A percentile compares a stretch with the other conserved stretches of the same genome.
Conservation (phyloP, 495 filamentous ascomycete species). For the Penicillium cataractarum region DNA sequence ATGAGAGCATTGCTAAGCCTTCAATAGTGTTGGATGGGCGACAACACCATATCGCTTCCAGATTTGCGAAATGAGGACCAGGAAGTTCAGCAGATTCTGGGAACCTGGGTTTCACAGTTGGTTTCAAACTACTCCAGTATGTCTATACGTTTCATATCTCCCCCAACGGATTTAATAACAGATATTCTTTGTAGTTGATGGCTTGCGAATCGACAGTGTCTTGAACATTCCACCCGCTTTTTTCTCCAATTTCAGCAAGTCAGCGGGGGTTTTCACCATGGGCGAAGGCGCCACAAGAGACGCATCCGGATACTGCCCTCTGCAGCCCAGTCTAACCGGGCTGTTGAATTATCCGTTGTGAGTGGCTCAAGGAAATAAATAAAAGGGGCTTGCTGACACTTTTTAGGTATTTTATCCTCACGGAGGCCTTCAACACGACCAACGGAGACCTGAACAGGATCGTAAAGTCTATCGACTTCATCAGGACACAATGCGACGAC, state of each 20-base stretch:
- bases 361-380: slow-evolving; percentile 35
- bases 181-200: slow-evolving; percentile 54
- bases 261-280: slow-evolving; percentile 64
- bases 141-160: slow-evolving; percentile 7
- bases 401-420: slow-evolving; percentile 60
- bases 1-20: slow-evolving; percentile 17
- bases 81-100: slow-evolving; percentile 53
- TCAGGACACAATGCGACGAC: slow-evolving; percentile 54
- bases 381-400: slow-evolving; percentile 60
- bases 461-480: slow-evolving; percentile 45
- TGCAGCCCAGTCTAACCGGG: slow-evolving; percentile 56
- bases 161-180: slow-evolving; percentile 10
- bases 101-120: slow-evolving; percentile 62
- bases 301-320: slow-evolving; percentile 57
- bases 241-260: slow-evolving; percentile 58
- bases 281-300: slow-evolving; percentile 68
- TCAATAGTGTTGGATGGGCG: slow-evolving; percentile 62
- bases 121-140: slow-evolving; percentile 60
- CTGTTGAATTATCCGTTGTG: slow-evolving; percentile 67
- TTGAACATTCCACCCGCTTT: slow-evolving; percentile 67
- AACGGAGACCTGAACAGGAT: slow-evolving; percentile 54
- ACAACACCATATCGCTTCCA: slow-evolving; percentile 58
- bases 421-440: slow-evolving; percentile 52
- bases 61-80: slow-evolving; percentile 66
- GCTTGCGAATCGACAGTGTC: slow-evolving; percentile 71